A percentile compares a stretch with the other conserved stretches of the same genome.
Evolutionary conservation across 202 grass and related monocot genomes (phyloP).

Genomic region (Panicum hallii): DNA sequence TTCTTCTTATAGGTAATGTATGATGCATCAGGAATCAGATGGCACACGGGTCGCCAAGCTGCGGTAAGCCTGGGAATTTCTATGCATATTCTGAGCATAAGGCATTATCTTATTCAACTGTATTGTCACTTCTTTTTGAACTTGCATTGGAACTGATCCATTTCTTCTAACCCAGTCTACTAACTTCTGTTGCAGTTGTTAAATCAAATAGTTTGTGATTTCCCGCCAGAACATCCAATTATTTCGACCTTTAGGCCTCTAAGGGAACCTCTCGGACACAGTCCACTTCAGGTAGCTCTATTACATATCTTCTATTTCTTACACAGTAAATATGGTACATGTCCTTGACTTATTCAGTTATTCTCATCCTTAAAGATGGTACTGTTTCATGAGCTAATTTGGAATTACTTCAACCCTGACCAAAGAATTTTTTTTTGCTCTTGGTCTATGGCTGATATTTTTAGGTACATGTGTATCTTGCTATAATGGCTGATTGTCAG

Average conservation of each 20-base stretch:
- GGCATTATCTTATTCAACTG: not conserved
- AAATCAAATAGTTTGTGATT: constrained; percentile 97
- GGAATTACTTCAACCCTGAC: not conserved
- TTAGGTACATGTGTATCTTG: not conserved
- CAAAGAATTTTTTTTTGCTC: constrained; percentile 4
- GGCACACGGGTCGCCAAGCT: constrained; percentile 96
- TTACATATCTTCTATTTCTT: constrained; percentile 32
- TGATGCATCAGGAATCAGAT: constrained; percentile 95
- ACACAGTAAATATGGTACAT: constrained; percentile 19
- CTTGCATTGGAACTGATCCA: not conserved
- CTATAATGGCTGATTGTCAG: not conserved
- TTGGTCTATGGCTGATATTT: constrained; percentile 2
- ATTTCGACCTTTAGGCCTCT: constrained; percentile 86
- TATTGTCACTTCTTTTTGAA: constrained; percentile 9
- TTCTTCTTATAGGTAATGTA: constrained; percentile 85
- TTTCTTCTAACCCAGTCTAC: constrained; percentile 43
- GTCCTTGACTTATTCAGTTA: not conserved
- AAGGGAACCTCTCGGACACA: constrained; percentile 89
- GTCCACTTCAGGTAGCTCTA: constrained; percentile 87
- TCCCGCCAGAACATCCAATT: constrained; percentile 80
- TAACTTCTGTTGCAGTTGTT: constrained; percentile 71
- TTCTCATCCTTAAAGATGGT: not conserved
- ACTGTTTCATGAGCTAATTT: constrained; percentile 1
- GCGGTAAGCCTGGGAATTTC: constrained; percentile 65
- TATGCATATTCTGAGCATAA: constrained; percentile 5